phyloP scores from a whole-genome alignment of 306 rosid species.

The Cucumis cinereus region DNA sequence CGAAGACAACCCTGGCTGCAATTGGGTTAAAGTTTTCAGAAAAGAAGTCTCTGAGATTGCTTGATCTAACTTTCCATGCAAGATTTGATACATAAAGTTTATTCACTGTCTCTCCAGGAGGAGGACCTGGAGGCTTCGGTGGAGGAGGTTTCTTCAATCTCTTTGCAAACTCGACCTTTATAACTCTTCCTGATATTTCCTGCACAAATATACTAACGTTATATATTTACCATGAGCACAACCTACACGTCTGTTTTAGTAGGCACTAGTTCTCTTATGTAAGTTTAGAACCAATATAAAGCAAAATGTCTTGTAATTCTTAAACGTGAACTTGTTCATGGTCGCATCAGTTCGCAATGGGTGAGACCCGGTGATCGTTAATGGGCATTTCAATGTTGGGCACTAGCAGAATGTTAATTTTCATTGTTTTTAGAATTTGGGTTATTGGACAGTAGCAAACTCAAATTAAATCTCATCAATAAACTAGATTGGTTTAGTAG shows the following conservation, averaged over 20 bases:
- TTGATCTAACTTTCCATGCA: conserved; percentile 72
- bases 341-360: too few relatives aligned
- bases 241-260: not conserved
- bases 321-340: too few relatives aligned
- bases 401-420: too few relatives aligned
- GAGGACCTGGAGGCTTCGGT: conserved; percentile 32
- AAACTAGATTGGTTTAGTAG: not conserved
- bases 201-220: conserved; percentile 8
- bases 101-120: conserved; percentile 41
- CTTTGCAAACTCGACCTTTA: conserved; percentile 61
- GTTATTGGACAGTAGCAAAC: too few relatives aligned
- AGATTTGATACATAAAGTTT: conserved; percentile 62
- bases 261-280: not conserved
- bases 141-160: conserved; percentile 62
- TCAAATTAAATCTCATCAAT: too few relatives aligned
- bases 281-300: not conserved
- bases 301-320: not conserved
- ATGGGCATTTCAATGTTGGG: too few relatives aligned
- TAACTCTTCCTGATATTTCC: conserved; percentile 59
- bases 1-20: conserved; percentile 78
- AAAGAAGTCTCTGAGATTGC: conserved; percentile 56
- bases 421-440: too few relatives aligned
- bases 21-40: conserved; percentile 59
- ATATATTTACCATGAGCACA: not conserved
- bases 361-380: too few relatives aligned